Conservation (phyloP, 108 stramenopile species). For the Cyclotella kingstonii region DNA sequence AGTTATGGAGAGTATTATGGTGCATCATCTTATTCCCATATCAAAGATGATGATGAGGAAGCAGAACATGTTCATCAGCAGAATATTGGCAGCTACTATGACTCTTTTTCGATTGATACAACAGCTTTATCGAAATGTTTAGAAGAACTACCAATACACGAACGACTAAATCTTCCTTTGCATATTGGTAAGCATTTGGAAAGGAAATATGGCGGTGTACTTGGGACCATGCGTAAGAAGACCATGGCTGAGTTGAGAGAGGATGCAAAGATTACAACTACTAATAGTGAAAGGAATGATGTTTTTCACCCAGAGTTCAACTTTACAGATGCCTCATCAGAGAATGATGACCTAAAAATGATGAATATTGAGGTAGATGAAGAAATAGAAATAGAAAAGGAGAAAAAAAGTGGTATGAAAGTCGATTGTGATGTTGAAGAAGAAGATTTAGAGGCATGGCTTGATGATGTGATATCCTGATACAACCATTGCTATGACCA, state of each 20-base stretch:
- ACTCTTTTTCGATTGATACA: constrained; percentile 5
- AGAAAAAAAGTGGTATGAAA: background rate
- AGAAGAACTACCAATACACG: constrained; percentile 1
- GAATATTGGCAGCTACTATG: background rate
- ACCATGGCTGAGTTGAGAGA: constrained; percentile 16
- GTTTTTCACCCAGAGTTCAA: too few species aligned
- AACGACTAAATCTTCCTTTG: background rate
- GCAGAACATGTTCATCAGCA: too few species aligned
- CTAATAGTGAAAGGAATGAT: background rate
- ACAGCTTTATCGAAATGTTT: constrained; percentile 1
- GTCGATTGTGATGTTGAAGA: background rate
- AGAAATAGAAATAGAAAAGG: background rate
- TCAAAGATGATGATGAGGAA: background rate
- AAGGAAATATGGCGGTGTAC: background rate
- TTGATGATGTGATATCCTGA: constrained; percentile 8
- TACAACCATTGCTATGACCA: too few species aligned
- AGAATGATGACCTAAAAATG: too few species aligned
- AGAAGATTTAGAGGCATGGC: constrained; percentile 10
- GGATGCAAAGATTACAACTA: constrained; percentile 4
- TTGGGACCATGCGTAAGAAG: background rate
- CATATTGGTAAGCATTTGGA: constrained; percentile 9
- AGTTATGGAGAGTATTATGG: background rate
- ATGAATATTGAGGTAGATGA: background rate
- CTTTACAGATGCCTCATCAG: too few species aligned
- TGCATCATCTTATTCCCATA: background rate